Evolutionary conservation across 2,329 filamentous ascomycete species (phyloP).

Genomic region (Piedraia hortae): DNA sequence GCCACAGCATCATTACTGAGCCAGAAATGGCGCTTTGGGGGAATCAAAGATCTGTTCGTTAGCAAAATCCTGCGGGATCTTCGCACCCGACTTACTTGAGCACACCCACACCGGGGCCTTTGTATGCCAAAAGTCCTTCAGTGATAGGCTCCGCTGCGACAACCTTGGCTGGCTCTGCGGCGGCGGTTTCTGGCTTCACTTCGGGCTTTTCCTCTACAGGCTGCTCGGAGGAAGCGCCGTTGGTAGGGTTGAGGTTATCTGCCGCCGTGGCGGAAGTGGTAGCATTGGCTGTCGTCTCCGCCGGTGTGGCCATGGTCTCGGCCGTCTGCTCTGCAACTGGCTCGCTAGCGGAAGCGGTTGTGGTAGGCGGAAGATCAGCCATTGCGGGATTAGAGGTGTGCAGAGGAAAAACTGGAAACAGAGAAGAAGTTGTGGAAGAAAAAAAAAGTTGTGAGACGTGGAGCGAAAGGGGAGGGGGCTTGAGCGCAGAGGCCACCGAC

Average conservation of each 20-base stretch:
- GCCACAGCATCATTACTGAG: constrained; percentile 38
- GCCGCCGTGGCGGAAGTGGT: constrained; percentile 1
- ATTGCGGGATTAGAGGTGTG: too few species aligned
- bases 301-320: neutral
- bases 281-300: constrained; percentile 1
- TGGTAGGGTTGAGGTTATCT: constrained; percentile 1
- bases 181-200: constrained; percentile 11
- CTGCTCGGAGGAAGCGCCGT: constrained; percentile 10
- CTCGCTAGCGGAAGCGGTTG: constrained; percentile 1
- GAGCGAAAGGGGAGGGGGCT: too few species aligned
- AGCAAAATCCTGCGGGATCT: constrained; percentile 2
- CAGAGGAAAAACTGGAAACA: too few species aligned
- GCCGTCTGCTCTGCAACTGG: constrained; percentile 1
- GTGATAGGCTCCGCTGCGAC: constrained; percentile 37
- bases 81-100: constrained; percentile 44
- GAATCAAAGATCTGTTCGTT: constrained; percentile 45
- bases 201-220: constrained; percentile 5
- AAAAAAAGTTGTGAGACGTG: too few species aligned
- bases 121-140: constrained; percentile 71
- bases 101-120: constrained; percentile 48
- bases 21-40: constrained; percentile 73
- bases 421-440: too few species aligned
- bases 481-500: too few species aligned
- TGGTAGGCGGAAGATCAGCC: too few species aligned
- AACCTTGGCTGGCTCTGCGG: constrained; percentile 18